phyloP scores from a whole-genome alignment of 139 green algal species.

The Prasinococcaceae sp. region DNA sequence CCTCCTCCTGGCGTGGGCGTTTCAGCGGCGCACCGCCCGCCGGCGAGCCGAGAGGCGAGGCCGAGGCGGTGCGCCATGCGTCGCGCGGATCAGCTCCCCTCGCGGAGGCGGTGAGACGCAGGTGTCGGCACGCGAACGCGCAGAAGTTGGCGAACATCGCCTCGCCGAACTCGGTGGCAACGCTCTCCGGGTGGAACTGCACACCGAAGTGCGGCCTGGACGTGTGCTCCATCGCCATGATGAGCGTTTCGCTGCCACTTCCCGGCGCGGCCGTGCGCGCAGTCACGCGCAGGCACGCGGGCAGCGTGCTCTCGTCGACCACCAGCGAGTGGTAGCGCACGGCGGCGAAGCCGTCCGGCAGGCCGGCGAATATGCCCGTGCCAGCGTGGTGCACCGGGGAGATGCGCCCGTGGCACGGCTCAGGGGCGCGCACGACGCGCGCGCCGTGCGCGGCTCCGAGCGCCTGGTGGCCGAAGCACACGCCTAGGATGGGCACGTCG shows the following conservation, averaged over 20 bases:
- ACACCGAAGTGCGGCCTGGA: conserved; percentile 66
- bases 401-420: conserved; percentile 76
- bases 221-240: conserved; percentile 73
- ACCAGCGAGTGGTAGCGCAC: conserved; percentile 89
- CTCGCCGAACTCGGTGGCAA: conserved; percentile 61
- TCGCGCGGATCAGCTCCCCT: too few species aligned
- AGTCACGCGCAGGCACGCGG: conserved; percentile 49
- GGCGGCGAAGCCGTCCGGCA: not conserved
- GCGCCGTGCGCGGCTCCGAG: conserved; percentile 60
- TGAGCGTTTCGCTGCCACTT: conserved; percentile 17
- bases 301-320: conserved; percentile 50
- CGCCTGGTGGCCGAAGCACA: conserved; percentile 92
- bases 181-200: conserved; percentile 83
- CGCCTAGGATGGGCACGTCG: conserved; percentile 72
- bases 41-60: too few species aligned
- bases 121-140: too few species aligned
- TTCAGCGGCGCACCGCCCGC: too few species aligned
- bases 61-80: too few species aligned
- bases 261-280: conserved; percentile 56
- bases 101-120: too few species aligned
- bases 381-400: conserved; percentile 27
- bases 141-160: conserved; percentile 75
- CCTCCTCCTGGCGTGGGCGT: too few species aligned
- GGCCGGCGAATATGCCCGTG: not conserved
- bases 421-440: conserved; percentile 46